Conservation (phyloP, 176 grass and related monocot species). For the Ensete glaucum region DNA sequence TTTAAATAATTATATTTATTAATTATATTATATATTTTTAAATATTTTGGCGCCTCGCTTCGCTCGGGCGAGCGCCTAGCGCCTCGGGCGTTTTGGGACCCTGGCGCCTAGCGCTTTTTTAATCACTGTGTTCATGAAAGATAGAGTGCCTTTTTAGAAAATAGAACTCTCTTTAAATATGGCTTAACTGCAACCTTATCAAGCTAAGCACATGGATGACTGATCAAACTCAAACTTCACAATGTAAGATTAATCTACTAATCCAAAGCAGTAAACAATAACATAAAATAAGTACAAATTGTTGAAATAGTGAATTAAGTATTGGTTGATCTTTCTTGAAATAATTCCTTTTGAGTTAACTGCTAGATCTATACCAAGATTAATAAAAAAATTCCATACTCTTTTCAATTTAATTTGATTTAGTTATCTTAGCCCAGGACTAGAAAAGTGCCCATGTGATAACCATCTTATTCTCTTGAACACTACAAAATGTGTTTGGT, state of each 20-base stretch:
- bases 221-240: background rate
- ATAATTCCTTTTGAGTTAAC: background rate
- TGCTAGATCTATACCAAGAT: background rate
- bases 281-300: background rate
- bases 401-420: background rate
- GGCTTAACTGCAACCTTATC: background rate
- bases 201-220: background rate
- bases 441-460: background rate
- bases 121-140: background rate
- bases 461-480: background rate
- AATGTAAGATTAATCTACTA: background rate
- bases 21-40: too few species aligned
- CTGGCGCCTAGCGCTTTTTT: too few species aligned
- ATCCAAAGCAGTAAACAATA: background rate
- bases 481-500: background rate
- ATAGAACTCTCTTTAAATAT: background rate
- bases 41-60: too few species aligned
- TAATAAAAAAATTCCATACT: background rate
- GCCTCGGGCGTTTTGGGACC: too few species aligned
- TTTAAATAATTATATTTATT: too few species aligned
- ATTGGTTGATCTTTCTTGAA: background rate
- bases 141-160: background rate
- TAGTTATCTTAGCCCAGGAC: background rate
- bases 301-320: background rate
- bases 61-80: too few species aligned